These are phyloP conservation scores for Batkoa obscura DNA, from an alignment of 371 early-diverging fungal species.

Conservation along the genomic window DNA sequence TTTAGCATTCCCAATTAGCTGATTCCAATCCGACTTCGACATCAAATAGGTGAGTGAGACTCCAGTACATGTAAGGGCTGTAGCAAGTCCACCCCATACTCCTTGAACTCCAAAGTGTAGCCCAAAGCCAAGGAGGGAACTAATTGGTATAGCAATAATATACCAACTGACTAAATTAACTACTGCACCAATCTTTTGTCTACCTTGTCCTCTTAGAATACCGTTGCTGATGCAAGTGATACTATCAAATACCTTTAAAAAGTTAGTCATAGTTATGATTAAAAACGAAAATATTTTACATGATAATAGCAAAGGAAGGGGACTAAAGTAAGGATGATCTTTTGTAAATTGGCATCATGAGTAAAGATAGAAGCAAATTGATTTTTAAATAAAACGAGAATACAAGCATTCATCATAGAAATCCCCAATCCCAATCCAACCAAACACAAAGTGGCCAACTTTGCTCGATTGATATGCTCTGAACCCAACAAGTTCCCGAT, in stretches of 20 bases:
- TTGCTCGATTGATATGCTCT: conserved; percentile 12
- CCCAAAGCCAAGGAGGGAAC: conserved; percentile 6
- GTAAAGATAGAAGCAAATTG: conserved; percentile 27
- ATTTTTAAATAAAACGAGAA: no score
- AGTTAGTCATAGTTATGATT: conserved; percentile 45
- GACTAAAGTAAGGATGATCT: conserved; percentile 39
- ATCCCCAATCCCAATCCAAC: conserved; percentile 22
- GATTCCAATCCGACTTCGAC: not conserved
- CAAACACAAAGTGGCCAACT: conserved; percentile 14
- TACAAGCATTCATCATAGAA: conserved; percentile 8
- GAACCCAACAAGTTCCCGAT: conserved; percentile 53
- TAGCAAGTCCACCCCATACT: not conserved
- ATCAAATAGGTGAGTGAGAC: not conserved
- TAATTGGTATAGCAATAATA: conserved; percentile 42
- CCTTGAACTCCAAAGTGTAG: not conserved
- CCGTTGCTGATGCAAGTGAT: conserved; percentile 44
- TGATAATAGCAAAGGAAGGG: conserved; percentile 69
- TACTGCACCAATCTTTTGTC: conserved; percentile 45
- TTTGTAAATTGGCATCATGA: conserved; percentile 42
- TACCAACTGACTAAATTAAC: conserved; percentile 42
- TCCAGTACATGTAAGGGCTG: not conserved
- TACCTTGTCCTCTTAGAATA: conserved; percentile 47
- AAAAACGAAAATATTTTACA: conserved; percentile 26
- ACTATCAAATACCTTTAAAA: conserved; percentile 59
- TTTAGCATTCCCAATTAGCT: not conserved